Base-by-base conservation (phyloP, 352 stramenopile genomes). In the Phytophthora rubi region DNA sequence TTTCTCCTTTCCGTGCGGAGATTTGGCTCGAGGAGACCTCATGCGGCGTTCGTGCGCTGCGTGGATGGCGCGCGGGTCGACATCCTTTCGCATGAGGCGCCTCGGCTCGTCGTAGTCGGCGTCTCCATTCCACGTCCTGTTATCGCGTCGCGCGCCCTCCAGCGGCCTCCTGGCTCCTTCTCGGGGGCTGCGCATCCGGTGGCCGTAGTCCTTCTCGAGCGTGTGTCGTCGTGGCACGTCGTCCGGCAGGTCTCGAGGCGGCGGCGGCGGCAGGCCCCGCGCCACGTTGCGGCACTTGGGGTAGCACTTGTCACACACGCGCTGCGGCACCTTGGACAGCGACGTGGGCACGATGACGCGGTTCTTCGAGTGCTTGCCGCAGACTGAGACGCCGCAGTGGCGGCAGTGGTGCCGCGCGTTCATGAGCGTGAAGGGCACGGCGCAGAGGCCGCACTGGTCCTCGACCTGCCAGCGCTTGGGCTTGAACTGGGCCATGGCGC, bases 401-500 rank as follows among this genome's bases (percentile, higher is more conserved):
- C 88, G 85, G 68, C 88, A 95, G 71, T 95, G 88, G 67, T 95
- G 88, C 32, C 88, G 85, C n/a, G 66, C 67, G 52, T 83, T 83
- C 54, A 95, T 58, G 62, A 85, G 76, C 63, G 67, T 80, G 66
- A 95, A 95, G 21, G 75, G 58, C 30, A 61, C 57, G 62, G 69
- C 74, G 75, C 88, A 95, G 55, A 94, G 74, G 55, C 70, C 73
- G 71, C 88, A 95, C 67, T 63, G 75, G 30, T 76, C 65, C 37
- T 84, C 73, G 32, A 90, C 72, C 57, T 89, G 80, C 88, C 88
- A 94, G 28, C 70, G 79, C 60, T 79, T 80, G 55, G 84, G 82
- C 64, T 85, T 88, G 65, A 91, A 90, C 28, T 81, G 59, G 47
- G 82, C 75, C 67, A 73, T 69, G 23, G 74, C 61, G 64, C 75